Conservation (phyloP, 2,329 filamentous ascomycete genomes). For the Trichocomaceae sp. region DNA sequence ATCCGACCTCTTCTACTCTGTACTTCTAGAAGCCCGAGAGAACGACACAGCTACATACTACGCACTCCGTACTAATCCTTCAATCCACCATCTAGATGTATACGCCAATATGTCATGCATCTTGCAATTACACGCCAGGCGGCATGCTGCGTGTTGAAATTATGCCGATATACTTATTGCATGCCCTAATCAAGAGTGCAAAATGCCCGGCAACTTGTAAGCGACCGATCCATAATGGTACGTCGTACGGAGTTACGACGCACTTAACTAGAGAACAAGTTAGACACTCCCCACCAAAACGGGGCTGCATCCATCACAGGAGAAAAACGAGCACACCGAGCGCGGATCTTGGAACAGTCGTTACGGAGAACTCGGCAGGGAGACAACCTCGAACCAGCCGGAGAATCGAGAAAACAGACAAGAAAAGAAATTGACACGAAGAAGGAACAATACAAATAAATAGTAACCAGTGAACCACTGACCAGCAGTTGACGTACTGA, state of each 20-base stretch:
- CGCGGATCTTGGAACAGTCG: too few relatives aligned
- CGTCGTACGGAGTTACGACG: slow-evolving; percentile 5
- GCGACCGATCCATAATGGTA: background rate
- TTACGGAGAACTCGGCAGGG: too few relatives aligned
- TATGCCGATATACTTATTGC: background rate
- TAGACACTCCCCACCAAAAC: slow-evolving; percentile 5
- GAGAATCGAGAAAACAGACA: too few relatives aligned
- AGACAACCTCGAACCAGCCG: too few relatives aligned
- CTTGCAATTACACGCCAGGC: too few relatives aligned
- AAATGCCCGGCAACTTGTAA: slow-evolving; percentile 4
- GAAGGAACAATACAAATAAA: background rate
- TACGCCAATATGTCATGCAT: too few relatives aligned
- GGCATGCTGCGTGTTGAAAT: background rate
- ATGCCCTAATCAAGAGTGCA: background rate
- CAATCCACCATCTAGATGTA: background rate
- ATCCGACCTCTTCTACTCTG: too few relatives aligned
- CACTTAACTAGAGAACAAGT: background rate
- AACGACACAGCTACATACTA: too few relatives aligned
- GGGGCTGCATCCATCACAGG: slow-evolving; percentile 4
- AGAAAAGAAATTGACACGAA: background rate
- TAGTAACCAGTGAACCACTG: too few relatives aligned
- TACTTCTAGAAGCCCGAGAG: background rate
- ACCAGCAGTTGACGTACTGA: too few relatives aligned
- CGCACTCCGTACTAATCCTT: background rate
- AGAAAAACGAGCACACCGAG: slow-evolving; percentile 4